Conservation (phyloP, 2,329 filamentous ascomycete genomes). For the Stemphylium lycopersici region DNA sequence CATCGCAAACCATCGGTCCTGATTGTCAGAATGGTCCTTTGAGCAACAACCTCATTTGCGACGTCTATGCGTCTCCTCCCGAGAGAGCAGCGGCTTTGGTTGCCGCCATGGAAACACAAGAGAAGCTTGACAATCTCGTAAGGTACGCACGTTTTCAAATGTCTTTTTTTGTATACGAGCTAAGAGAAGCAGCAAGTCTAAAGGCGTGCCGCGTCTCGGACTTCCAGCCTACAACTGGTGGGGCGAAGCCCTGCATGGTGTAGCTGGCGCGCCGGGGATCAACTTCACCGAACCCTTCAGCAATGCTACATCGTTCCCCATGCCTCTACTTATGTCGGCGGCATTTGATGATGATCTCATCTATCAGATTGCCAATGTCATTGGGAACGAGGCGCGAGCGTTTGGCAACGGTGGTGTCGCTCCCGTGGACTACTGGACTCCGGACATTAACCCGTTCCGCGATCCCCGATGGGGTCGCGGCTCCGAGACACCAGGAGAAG, state of each 20-base stretch:
- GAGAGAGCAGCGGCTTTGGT: slow-evolving; percentile 58
- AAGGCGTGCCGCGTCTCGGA: slow-evolving; percentile 62
- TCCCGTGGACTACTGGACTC: slow-evolving; percentile 65
- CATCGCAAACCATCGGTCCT: slow-evolving; percentile 40
- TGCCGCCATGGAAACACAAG: slow-evolving; percentile 57
- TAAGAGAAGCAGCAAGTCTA: slow-evolving; percentile 53
- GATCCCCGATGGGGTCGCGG: slow-evolving; percentile 69
- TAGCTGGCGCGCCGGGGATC: slow-evolving; percentile 62
- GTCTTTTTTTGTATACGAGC: slow-evolving; percentile 44
- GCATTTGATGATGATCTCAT: slow-evolving; percentile 70
- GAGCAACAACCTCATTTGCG: slow-evolving; percentile 57
- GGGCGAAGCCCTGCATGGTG: slow-evolving; percentile 68
- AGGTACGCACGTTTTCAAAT: slow-evolving; percentile 13
- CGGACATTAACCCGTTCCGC: slow-evolving; percentile 70
- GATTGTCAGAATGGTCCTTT: slow-evolving; percentile 59
- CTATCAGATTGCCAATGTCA: slow-evolving; percentile 60
- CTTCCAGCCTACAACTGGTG: slow-evolving; percentile 61
- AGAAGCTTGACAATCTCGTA: slow-evolving; percentile 54
- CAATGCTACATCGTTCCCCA: slow-evolving; percentile 69
- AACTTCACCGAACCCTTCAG: slow-evolving; percentile 62
- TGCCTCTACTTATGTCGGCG: slow-evolving; percentile 67
- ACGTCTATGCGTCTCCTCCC: slow-evolving; percentile 47
- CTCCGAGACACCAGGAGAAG: slow-evolving; percentile 63
- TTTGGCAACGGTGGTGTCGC: slow-evolving; percentile 66
- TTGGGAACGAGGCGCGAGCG: slow-evolving; percentile 67